These are phyloP conservation scores for Pseudocercospora ulei DNA, from an alignment of 2,329 filamentous ascomycete species.

Conservation along the genomic window DNA sequence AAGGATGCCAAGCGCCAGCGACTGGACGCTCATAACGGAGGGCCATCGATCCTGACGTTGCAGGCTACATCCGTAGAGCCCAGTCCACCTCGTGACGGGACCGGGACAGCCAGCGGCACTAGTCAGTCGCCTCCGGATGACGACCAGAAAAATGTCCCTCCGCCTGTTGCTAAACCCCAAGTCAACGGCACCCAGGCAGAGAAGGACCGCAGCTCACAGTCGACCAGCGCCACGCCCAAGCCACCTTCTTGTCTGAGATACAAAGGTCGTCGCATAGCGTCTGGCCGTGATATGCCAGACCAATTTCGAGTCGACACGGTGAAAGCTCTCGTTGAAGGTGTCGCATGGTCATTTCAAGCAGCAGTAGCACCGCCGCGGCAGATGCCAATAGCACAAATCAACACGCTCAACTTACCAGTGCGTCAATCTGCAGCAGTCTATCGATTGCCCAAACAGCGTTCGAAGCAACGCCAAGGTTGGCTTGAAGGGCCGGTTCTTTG, in stretches of 20 bases:
- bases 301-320: slow-evolving; percentile 49
- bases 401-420: slow-evolving; percentile 46
- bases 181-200: slow-evolving; percentile 1
- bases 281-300: slow-evolving; percentile 51
- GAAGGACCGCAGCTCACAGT: slow-evolving; percentile 4
- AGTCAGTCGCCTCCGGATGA: slow-evolving; percentile 1
- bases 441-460: slow-evolving; percentile 45
- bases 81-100: not conserved
- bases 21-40: slow-evolving; percentile 16
- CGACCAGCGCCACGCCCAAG: slow-evolving; percentile 16
- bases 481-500: slow-evolving; percentile 51
- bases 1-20: slow-evolving; percentile 27
- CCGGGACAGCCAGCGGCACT: not conserved
- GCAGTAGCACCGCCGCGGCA: slow-evolving; percentile 41
- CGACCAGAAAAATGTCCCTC: slow-evolving; percentile 7
- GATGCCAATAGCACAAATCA: slow-evolving; percentile 39
- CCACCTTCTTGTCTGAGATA: slow-evolving; percentile 36
- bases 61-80: slow-evolving; percentile 5
- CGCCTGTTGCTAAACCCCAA: not conserved
- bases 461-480: slow-evolving; percentile 45
- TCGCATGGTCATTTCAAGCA: slow-evolving; percentile 50
- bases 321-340: slow-evolving; percentile 49
- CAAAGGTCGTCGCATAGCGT: slow-evolving; percentile 50
- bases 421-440: slow-evolving; percentile 49
- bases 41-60: slow-evolving; percentile 7